phyloP scores from a whole-genome alignment of 768 basidiomycete species.

The Kwoniella bestiolae region DNA sequence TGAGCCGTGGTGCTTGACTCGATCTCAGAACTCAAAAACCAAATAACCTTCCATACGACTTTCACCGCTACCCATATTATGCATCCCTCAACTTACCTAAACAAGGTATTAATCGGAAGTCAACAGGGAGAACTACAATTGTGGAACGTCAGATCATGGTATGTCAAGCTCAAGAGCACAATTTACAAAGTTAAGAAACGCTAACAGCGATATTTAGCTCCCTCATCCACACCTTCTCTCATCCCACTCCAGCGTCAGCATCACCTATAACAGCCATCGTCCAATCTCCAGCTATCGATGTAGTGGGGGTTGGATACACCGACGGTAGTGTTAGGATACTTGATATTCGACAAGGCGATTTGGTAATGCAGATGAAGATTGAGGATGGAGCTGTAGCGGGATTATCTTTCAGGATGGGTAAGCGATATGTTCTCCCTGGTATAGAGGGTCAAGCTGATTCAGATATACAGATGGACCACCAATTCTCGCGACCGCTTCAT shows the following conservation, averaged over 20 bases:
- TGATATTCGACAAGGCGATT: slow-evolving; percentile 87
- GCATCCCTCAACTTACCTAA: slow-evolving; percentile 94
- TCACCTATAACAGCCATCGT: slow-evolving; percentile 74
- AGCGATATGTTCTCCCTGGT: too few species aligned
- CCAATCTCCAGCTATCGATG: slow-evolving; percentile 95
- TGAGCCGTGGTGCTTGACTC: too few species aligned
- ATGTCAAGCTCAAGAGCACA: slow-evolving; percentile 60
- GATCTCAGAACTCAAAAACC: slow-evolving; percentile 67
- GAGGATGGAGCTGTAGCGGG: slow-evolving; percentile 78
- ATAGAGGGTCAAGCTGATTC: neutral
- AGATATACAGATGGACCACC: slow-evolving; percentile 73
- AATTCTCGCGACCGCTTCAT: slow-evolving; percentile 83
- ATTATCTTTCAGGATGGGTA: slow-evolving; percentile 84
- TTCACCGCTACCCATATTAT: slow-evolving; percentile 85
- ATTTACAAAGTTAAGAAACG: neutral
- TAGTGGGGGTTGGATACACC: slow-evolving; percentile 87
- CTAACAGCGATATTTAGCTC: slow-evolving; percentile 61
- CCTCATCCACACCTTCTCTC: slow-evolving; percentile 77
- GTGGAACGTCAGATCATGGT: slow-evolving; percentile 92
- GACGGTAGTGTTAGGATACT: slow-evolving; percentile 87
- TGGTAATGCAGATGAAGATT: slow-evolving; percentile 85
- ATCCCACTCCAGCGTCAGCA: slow-evolving; percentile 60
- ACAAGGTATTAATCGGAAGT: slow-evolving; percentile 88
- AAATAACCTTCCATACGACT: slow-evolving; percentile 75
- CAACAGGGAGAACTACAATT: slow-evolving; percentile 79